Evolutionary conservation across 305 asterid genomes (phyloP), one percentile per base, ranked within the genome.

Genomic region (Euphrasia arctica): DNA sequence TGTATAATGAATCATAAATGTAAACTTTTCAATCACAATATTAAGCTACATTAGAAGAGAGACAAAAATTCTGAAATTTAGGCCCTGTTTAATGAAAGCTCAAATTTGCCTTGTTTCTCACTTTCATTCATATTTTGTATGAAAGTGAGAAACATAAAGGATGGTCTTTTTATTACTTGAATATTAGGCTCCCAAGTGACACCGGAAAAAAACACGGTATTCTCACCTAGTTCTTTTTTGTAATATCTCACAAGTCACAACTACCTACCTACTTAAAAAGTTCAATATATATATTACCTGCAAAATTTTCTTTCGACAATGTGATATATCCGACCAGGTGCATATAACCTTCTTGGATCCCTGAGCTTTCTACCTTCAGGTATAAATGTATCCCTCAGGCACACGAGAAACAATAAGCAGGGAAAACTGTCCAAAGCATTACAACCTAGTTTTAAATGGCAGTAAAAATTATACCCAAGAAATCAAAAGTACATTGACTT

Each of bases 291-390:
- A 71, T 70, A 18, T 18, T 83, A 89, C 97, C 97, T 78, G 89
- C 97, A 92, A 71, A 90, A 87, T 77, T 77, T 92, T 72, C 98
- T 80, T 71, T 89, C 97, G 2, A 92, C 95, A 4, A 92, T 78
- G 63, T 92, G 98, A 85, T 92, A 92, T 65, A 92, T 87, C 74
- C 97, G 90, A 50, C 97, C 97, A 60, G 98, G 98, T 63, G 96
- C 90, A 73, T 92, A 92, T 41, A 92, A 75, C 71, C 98, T 77
- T 78, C 97, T 83, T 13, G 80, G 91, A 73, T 92, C 98, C 80
- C 82, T 75, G 70, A 92, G 91, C 85, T 87, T 92, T 79, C 89
- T 87, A 36, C 87, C 96, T 77, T 89, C 97, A 29, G 91, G 88
- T 67, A 92, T 78, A 81, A 92, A 89, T 29, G 98, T 92, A 76